Evolutionary conservation across 805 yeast species (phyloP), one percentile per base, ranked within the genome.

Genomic region (Ogataea parapolymorpha): DNA sequence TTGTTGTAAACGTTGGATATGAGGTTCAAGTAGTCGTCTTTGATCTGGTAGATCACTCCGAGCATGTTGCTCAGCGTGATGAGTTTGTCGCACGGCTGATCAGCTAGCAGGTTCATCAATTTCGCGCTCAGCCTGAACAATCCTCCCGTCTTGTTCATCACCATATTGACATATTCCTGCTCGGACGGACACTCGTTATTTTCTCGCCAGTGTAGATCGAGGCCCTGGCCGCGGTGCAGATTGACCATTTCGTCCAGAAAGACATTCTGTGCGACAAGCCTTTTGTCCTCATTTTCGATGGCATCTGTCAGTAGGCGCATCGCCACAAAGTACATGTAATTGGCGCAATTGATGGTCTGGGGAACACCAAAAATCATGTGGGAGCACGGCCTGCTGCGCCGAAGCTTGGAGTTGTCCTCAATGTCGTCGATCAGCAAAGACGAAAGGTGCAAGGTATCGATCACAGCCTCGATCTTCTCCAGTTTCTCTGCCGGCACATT

Each of bases 151-250:
- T 84, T 90, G 56, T 87, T 81, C 73, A 76, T 75, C 7, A 85
- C 95, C 96, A 91, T 90, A 27, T 71, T 71, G 25, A 80, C 59
- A 55, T 90, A 90, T 54, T 85, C 79, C 1, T 62, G 58, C 45
- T 80, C 83, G 4, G 68, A 66, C 0, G 93, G 93, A 34, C 82
- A 70, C 1, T 57, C 55, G 24, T 69, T 54, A 22, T 72, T 66
- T 42, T 88, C 95, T 47, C 97, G 70, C 96, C 97, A 90, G 60
- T 80, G 83, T 15, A 90, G 71, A 53, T 90, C 98, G 45, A 84
- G 62, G 0, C 95, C 95, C 66, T 90, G 98, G 5, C 98, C 98
- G 34, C 84, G 71, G 58, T 90, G 97, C 42, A 90, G 64, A 54
- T 84, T 81, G 38, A 85, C 60, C 78, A 90, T 70, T 53, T 90